These are phyloP conservation scores for Peronospora belbahrii DNA, from an alignment of 352 stramenopile genomes.

Conservation along the genomic window DNA sequence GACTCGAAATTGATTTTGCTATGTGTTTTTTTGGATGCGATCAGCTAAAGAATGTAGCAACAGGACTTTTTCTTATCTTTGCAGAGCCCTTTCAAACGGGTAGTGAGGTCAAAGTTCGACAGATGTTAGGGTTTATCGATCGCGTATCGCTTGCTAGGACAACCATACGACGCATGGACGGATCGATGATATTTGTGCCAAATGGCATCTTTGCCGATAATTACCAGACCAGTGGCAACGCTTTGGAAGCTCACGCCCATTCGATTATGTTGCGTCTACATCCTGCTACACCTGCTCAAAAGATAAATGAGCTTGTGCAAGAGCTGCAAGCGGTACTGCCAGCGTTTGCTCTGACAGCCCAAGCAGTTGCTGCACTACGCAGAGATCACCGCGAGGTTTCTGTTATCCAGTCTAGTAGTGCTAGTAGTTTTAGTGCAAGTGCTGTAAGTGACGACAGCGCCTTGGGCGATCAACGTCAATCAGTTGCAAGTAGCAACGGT, in stretches of 20 bases:
- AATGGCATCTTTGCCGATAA: constrained; percentile 75
- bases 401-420: constrained; percentile 21
- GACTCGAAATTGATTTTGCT: neutral
- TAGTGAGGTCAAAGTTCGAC: constrained; percentile 47
- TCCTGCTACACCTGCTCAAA: constrained; percentile 29
- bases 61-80: constrained; percentile 78
- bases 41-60: constrained; percentile 78
- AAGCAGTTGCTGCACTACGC: constrained; percentile 18
- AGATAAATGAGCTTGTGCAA: constrained; percentile 38
- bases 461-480: constrained; percentile 13
- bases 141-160: constrained; percentile 68
- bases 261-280: constrained; percentile 40
- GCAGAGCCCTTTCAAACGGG: constrained; percentile 71
- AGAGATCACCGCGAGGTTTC: constrained; percentile 16
- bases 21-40: neutral
- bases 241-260: constrained; percentile 43
- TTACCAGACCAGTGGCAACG: constrained; percentile 56
- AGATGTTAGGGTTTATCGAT: constrained; percentile 59
- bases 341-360: constrained; percentile 25
- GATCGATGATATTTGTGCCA: constrained; percentile 65
- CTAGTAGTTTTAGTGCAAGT: constrained; percentile 24
- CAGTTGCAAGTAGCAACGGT: constrained; percentile 16
- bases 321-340: constrained; percentile 28
- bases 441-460: constrained; percentile 21
- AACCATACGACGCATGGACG: constrained; percentile 54